These are phyloP conservation scores for Paradendryphiella salina DNA, from an alignment of 2,329 filamentous ascomycete species.

Conservation along the genomic window DNA sequence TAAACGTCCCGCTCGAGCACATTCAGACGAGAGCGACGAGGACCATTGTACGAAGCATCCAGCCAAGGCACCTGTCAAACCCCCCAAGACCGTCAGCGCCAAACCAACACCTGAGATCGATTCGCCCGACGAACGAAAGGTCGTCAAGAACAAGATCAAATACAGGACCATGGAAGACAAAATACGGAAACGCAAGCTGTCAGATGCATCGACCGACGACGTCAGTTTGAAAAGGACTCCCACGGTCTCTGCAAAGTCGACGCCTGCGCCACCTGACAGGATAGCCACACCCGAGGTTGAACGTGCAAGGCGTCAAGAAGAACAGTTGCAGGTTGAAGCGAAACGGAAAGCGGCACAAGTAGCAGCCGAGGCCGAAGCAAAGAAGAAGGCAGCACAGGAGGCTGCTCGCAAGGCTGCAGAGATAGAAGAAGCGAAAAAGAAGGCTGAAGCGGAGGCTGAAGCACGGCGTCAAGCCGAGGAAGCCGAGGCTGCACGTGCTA, in stretches of 20 bases:
- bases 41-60: conserved; percentile 30
- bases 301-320: conserved; percentile 43
- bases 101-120: conserved; percentile 43
- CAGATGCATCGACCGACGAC: conserved; percentile 40
- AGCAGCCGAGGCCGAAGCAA: conserved; percentile 31
- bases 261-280: conserved; percentile 42
- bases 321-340: conserved; percentile 34
- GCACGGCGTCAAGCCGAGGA: conserved; percentile 36
- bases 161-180: conserved; percentile 41
- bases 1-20: conserved; percentile 29
- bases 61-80: conserved; percentile 35
- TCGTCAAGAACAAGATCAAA: conserved; percentile 39
- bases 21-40: conserved; percentile 40
- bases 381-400: conserved; percentile 35
- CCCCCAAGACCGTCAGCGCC: conserved; percentile 29
- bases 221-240: conserved; percentile 39
- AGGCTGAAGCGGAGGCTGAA: conserved; percentile 35
- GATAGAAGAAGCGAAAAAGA: conserved; percentile 35
- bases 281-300: conserved; percentile 39
- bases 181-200: conserved; percentile 37
- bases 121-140: conserved; percentile 42
- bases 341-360: conserved; percentile 29
- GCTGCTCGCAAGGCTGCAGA: conserved; percentile 35
- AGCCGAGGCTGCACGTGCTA: conserved; percentile 39
- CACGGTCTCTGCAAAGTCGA: conserved; percentile 41